Conservation (phyloP, 2,329 filamentous ascomycete genomes). For the Penicillium aurantiogriseum region DNA sequence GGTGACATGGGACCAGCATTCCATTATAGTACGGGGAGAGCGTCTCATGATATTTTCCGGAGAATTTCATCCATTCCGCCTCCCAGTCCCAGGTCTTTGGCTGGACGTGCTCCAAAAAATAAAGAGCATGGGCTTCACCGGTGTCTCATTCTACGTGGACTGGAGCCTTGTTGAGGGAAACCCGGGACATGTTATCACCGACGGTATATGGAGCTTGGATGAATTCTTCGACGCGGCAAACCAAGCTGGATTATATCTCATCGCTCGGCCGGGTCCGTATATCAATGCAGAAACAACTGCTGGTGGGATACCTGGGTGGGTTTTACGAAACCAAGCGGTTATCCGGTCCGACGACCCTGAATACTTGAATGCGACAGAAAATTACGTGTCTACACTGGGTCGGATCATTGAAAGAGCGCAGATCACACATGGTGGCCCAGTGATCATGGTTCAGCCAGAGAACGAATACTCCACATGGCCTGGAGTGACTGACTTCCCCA, state of each 20-base stretch:
- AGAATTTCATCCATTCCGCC: slow-evolving; percentile 66
- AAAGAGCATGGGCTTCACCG: slow-evolving; percentile 72
- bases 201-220: slow-evolving; percentile 66
- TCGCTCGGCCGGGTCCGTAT: slow-evolving; percentile 68
- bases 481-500: slow-evolving; percentile 11
- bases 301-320: slow-evolving; percentile 76
- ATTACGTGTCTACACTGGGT: slow-evolving; percentile 54
- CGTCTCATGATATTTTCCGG: slow-evolving; percentile 67
- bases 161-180: slow-evolving; percentile 57
- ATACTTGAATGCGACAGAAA: slow-evolving; percentile 60
- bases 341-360: slow-evolving; percentile 47
- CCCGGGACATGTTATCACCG: slow-evolving; percentile 62
- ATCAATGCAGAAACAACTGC: slow-evolving; percentile 74
- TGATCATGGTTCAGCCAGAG: slow-evolving; percentile 74
- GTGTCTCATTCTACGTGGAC: slow-evolving; percentile 63
- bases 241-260: slow-evolving; percentile 58
- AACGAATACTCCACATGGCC: slow-evolving; percentile 65
- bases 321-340: slow-evolving; percentile 62
- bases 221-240: slow-evolving; percentile 35
- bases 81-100: slow-evolving; percentile 61
- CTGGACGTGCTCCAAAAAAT: slow-evolving; percentile 78
- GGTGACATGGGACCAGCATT: slow-evolving; percentile 17
- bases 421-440: slow-evolving; percentile 74
- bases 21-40: slow-evolving; percentile 56
- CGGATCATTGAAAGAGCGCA: slow-evolving; percentile 53